Evolutionary conservation across 768 basidiomycete genomes (phyloP).

Genomic region (Leccinellum albellum): DNA sequence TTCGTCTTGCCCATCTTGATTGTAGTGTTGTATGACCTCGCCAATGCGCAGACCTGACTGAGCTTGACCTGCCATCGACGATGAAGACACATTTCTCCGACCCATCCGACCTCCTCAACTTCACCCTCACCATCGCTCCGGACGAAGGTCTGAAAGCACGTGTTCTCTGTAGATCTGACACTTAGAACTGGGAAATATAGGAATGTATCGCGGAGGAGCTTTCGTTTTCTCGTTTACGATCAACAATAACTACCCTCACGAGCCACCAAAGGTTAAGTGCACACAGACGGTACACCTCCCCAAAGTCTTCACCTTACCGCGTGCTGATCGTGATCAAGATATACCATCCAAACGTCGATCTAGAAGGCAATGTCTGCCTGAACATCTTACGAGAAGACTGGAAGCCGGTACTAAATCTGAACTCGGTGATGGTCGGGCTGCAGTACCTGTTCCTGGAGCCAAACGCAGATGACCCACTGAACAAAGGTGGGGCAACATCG

Average conservation of each 20-base stretch:
- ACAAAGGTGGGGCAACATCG: conserved; percentile 75
- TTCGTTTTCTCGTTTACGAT: conserved; percentile 95
- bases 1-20: conserved; percentile 26
- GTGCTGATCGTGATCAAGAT: conserved; percentile 52
- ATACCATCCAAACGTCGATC: conserved; percentile 97
- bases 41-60: conserved; percentile 73
- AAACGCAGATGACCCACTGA: conserved; percentile 96
- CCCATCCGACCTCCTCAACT: conserved; percentile 93
- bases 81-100: conserved; percentile 96
- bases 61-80: conserved; percentile 91
- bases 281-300: conserved; percentile 70
- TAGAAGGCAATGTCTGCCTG: conserved; percentile 97
- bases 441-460: conserved; percentile 99
- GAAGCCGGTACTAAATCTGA: conserved; percentile 98
- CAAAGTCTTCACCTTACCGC: background rate
- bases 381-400: conserved; percentile 99
- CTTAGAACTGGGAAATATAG: conserved; percentile 37
- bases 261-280: conserved; percentile 99
- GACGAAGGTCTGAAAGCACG: conserved; percentile 73
- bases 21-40: conserved; percentile 1
- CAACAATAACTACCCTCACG: conserved; percentile 98
- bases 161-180: background rate
- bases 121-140: conserved; percentile 89
- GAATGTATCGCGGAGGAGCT: conserved; percentile 96
- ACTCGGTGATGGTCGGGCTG: conserved; percentile 96